Percentiles rank a stretch among this genome's conserved stretches.
Conservation (phyloP, 305 asterid genomes). For the Lippia alba region DNA sequence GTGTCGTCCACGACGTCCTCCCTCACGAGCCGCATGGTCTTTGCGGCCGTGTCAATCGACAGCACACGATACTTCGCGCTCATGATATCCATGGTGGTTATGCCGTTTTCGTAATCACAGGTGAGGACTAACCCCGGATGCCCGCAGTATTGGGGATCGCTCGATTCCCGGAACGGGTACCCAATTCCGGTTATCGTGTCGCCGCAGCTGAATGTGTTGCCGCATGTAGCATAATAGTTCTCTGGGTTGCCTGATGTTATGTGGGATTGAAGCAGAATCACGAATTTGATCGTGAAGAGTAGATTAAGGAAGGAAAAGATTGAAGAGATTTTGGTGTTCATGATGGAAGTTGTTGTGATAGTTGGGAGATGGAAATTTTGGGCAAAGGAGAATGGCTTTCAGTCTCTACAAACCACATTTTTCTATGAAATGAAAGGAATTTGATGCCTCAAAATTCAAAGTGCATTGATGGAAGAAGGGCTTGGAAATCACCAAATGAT, state of each 20-base stretch:
- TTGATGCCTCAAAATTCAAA: slow-evolving; percentile 25
- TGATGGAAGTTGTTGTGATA: slow-evolving; percentile 27
- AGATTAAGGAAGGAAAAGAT: slow-evolving; percentile 33
- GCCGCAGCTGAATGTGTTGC: slow-evolving; percentile 62
- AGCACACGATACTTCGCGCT: slow-evolving; percentile 47
- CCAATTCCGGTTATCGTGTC: slow-evolving; percentile 38
- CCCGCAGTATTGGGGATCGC: slow-evolving; percentile 65
- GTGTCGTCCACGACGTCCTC: slow-evolving; percentile 51
- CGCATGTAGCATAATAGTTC: slow-evolving; percentile 46
- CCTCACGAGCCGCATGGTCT: slow-evolving; percentile 57
- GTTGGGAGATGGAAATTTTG: slow-evolving; percentile 29
- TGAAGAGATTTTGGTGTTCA: slow-evolving; percentile 48
- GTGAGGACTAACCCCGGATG: slow-evolving; percentile 61
- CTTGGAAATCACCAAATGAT: background rate
- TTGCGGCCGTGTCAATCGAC: slow-evolving; percentile 36
- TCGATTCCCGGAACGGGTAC: slow-evolving; percentile 59
- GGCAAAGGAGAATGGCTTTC: slow-evolving; percentile 27
- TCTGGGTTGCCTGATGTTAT: slow-evolving; percentile 34
- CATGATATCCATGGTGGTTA: slow-evolving; percentile 49
- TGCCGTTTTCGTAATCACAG: slow-evolving; percentile 39
- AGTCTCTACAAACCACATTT: slow-evolving; percentile 12
- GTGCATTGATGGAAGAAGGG: slow-evolving; percentile 28
- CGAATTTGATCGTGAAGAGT: slow-evolving; percentile 9
- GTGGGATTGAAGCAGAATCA: slow-evolving; percentile 39
- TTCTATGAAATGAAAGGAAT: slow-evolving; percentile 11